Conservation (phyloP, 345 rosid species). For the Brassica incana region DNA sequence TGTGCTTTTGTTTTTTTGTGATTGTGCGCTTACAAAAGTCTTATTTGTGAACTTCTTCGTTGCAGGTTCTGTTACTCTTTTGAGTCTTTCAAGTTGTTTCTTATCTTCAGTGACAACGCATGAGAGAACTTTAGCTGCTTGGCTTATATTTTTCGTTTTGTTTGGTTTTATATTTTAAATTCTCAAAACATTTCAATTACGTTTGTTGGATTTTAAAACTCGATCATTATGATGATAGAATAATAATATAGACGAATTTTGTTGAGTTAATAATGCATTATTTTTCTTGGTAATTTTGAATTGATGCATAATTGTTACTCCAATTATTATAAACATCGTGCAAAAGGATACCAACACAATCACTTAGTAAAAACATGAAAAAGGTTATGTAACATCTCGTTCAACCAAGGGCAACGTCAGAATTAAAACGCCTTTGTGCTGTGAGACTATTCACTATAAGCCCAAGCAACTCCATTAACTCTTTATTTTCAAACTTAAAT, state of each 20-base stretch:
- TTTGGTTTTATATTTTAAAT: too few relatives aligned
- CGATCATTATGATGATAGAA: too few relatives aligned
- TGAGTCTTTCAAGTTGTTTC: neutral
- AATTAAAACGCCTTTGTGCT: neutral
- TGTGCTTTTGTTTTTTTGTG: neutral
- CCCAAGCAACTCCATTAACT: neutral
- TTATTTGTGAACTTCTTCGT: neutral
- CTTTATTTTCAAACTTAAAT: too few relatives aligned
- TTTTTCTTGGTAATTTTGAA: neutral
- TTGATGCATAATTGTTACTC: neutral
- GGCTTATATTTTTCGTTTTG: too few relatives aligned
- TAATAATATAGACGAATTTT: conserved; percentile 5
- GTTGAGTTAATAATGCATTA: neutral
- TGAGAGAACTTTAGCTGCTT: too few relatives aligned
- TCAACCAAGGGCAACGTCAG: neutral
- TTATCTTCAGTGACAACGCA: too few relatives aligned
- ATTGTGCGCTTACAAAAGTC: neutral
- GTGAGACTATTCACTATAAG: neutral
- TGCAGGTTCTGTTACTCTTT: neutral
- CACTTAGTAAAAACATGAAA: neutral
- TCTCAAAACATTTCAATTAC: too few relatives aligned
- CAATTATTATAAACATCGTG: neutral
- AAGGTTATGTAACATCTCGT: neutral
- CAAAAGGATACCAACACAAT: neutral
- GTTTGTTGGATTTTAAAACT: too few relatives aligned